Base-by-base conservation (phyloP, 805 yeast species). In the Myxozyma geophila region DNA sequence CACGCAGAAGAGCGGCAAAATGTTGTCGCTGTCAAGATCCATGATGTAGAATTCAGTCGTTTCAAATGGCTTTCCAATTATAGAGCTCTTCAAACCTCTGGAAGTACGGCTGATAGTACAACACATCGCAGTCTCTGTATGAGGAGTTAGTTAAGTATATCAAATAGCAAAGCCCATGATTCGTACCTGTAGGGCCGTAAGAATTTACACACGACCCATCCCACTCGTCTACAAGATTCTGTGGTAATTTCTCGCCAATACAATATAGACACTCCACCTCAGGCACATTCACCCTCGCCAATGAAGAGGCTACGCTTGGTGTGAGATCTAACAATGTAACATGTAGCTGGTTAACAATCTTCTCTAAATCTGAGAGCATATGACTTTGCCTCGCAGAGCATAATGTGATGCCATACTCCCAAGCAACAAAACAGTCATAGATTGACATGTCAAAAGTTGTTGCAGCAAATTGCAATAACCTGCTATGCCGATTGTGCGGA, bases 141-240 rank as follows among this genome's bases (percentile, higher is more conserved):
- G 41, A 23, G 28, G 28, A 47, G 40, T 21, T 51, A 56, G 44
- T n/a, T n/a, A 39, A 37, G 33, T 10, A 17, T n/a, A 49, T 19
- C 41, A 33, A n/a, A 21, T n/a, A 21, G 4, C 17, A 7, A 39
- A 17, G 12, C 33, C 33, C 12, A 15, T 7, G 21, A 15, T 37
- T 17, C 41, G 8, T 56, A 63, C 67, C 72, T 3, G 73, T 70
- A 9, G 73, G 73, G 8, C 73, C 73, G 46, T 70, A 70, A 12
- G 71, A 62, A 46, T 70, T 70, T 3, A 66, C 43, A 33, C 71
- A 67, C 9, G 19, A 43, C 12, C 63, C 68, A 47, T 59, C 65
- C 72, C 72, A 70, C 39, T 65, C 63, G 13, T 58, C 43, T 2
- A 60, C 66, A 28, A 70, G 39, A n/a, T 37, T 21, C n/a, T 43